A percentile compares a stretch with the other conserved stretches of the same genome.
Evolutionary conservation across 495 filamentous ascomycete genomes (phyloP).

Genomic region (Neurospora pannonica): DNA sequence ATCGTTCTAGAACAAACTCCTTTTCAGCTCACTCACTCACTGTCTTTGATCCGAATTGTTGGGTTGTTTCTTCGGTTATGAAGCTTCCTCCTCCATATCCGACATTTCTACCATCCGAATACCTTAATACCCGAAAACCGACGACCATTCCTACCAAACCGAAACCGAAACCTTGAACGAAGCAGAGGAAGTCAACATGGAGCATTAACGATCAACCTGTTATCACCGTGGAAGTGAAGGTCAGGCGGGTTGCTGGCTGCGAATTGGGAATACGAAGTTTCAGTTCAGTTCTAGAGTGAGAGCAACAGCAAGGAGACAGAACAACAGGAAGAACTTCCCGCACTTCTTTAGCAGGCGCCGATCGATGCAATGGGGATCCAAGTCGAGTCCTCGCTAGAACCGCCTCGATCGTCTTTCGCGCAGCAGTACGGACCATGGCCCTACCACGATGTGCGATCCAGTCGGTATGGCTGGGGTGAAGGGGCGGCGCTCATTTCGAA

Average conservation of each 20-base stretch:
- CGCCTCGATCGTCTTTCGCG: neutral
- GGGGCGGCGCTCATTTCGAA: neutral
- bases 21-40: neutral
- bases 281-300: no score
- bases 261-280: neutral
- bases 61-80: neutral
- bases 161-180: neutral
- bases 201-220: neutral
- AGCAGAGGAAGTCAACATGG: neutral
- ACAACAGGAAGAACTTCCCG: no score
- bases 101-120: neutral
- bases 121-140: neutral
- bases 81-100: neutral
- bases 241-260: neutral
- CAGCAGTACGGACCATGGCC: slow-evolving; percentile 23
- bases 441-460: slow-evolving; percentile 7
- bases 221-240: neutral
- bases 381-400: slow-evolving; percentile 17
- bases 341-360: no score
- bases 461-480: neutral
- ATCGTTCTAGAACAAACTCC: neutral
- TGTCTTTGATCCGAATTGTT: neutral
- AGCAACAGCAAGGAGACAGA: no score
- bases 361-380: slow-evolving; percentile 18
- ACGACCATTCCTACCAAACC: neutral